A percentile compares a stretch with the other conserved stretches of the same genome.
These are phyloP conservation scores for Globisporangium uncinulatum DNA, from an alignment of 352 stramenopile species.

Conservation along the genomic window DNA sequence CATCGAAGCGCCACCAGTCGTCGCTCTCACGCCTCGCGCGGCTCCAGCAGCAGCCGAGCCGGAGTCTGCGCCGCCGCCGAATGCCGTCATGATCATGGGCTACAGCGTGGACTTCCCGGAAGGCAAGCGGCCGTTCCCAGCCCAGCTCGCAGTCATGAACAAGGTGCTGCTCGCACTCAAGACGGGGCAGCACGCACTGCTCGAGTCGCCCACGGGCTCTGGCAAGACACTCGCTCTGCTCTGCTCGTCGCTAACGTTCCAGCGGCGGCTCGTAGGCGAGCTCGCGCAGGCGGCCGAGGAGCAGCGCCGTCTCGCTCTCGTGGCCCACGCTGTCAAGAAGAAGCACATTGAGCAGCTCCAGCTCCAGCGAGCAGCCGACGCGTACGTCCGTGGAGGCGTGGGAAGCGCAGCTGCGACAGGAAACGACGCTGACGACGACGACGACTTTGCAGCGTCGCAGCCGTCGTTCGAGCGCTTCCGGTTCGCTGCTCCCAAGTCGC, in stretches of 20 bases:
- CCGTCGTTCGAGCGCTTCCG: conserved; percentile 36
- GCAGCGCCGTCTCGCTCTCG: conserved; percentile 9
- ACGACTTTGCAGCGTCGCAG: conserved; percentile 37
- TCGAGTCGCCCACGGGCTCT: conserved; percentile 80
- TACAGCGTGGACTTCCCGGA: conserved; percentile 74
- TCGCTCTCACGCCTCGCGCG: no score
- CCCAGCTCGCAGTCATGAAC: conserved; percentile 85
- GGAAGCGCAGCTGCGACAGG: background rate
- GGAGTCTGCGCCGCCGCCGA: conserved; percentile 2
- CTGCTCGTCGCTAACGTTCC: conserved; percentile 80
- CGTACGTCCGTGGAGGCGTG: conserved; percentile 1
- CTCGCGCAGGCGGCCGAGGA: conserved; percentile 22
- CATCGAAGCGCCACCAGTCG: no score
- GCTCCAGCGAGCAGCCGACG: conserved; percentile 1
- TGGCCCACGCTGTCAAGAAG: conserved; percentile 7
- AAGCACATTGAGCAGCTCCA: conserved; percentile 7
- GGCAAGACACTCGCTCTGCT: conserved; percentile 84
- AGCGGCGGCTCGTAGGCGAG: conserved; percentile 46
- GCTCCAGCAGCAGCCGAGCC: background rate
- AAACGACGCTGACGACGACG: conserved; percentile 24
- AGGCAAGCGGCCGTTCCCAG: conserved; percentile 79
- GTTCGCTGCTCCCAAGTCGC: conserved; percentile 8
- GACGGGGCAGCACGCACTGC: conserved; percentile 68
- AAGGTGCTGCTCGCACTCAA: conserved; percentile 81
- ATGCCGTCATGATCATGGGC: conserved; percentile 75